Evolutionary conservation across 768 basidiomycete genomes (phyloP).

Genomic region (Suillus bovinus): DNA sequence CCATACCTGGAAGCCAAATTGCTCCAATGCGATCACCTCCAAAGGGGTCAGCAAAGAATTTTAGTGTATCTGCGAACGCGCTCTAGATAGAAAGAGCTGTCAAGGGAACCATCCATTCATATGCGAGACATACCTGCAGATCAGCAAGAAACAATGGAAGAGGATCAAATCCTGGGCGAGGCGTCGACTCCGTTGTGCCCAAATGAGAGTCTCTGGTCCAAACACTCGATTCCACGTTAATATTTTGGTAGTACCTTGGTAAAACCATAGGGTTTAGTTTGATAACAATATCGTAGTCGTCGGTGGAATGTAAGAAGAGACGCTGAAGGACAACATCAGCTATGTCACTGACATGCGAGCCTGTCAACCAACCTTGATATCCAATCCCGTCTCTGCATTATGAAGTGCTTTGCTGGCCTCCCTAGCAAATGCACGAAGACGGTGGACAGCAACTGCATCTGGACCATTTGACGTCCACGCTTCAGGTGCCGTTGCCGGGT

Average conservation of each 20-base stretch:
- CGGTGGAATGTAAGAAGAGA: constrained; percentile 82
- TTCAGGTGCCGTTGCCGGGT: constrained; percentile 11
- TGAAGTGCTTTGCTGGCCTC: constrained; percentile 69
- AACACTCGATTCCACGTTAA: constrained; percentile 49
- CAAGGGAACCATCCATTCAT: neutral
- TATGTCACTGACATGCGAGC: neutral
- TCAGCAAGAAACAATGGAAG: constrained; percentile 65
- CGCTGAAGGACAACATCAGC: constrained; percentile 43
- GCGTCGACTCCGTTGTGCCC: constrained; percentile 12
- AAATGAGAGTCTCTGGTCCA: constrained; percentile 39
- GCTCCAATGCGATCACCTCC: constrained; percentile 81
- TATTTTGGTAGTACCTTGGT: constrained; percentile 74
- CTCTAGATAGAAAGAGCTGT: constrained; percentile 41
- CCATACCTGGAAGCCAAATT: constrained; percentile 82
- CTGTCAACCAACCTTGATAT: constrained; percentile 54
- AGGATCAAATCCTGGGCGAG: constrained; percentile 81
- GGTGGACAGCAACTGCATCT: constrained; percentile 67
- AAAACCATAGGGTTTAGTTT: constrained; percentile 64
- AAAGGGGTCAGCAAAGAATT: constrained; percentile 81
- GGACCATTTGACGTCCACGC: constrained; percentile 77
- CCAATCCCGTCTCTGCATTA: constrained; percentile 47
- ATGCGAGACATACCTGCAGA: constrained; percentile 55
- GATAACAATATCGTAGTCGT: constrained; percentile 85
- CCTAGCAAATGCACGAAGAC: constrained; percentile 70
- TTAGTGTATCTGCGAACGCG: constrained; percentile 71